Evolutionary conservation across 2,329 filamentous ascomycete species (phyloP), one percentile per base, ranked within the genome.

Genomic region (Pestalotiopsis sp.): DNA sequence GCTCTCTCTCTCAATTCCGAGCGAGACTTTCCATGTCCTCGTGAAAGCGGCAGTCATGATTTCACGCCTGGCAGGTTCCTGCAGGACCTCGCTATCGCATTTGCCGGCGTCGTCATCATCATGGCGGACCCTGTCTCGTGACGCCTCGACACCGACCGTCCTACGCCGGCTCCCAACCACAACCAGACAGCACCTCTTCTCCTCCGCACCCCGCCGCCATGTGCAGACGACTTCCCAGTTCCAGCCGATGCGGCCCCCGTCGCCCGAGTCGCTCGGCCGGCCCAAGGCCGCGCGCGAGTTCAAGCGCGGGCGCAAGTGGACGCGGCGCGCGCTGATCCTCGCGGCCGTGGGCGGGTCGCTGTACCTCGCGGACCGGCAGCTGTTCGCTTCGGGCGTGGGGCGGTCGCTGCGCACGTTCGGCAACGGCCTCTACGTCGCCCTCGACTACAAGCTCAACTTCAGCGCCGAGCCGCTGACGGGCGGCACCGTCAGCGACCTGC

Each of bases 401-500:
- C 92, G 96, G 67, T 95, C 92, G 26, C 79, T 92, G 56, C 91
- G 92, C 56, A 98, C 96, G 0, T 97, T 98, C 78, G 85, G 86
- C 55, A 89, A 89, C 2, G 95, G 94, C 7, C 82, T 97, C 11
- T 76, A 94, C 59, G 92, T 97, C 17, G 95, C 94, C 0, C 76
- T 94, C 26, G 96, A 99, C 82, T 98, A 99, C 84, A 98, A 98
- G 82, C 84, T 98, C 79, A 98, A 99, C 81, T 99, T 99, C 80
- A 89, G 93, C 5, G 86, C 92, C 5, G 83, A 94, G 71, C 94
- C 95, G 6, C 86, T 90, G 66, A 86, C 91, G 63, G 93, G 91
- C 26, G 88, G 90, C 64, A 91, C 89, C 22, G 89, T 97, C 55
- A 85, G 88, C 56, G 92, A 94, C 68, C 82, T 98, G 64, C 96